These are phyloP conservation scores for Russula earlei DNA, from an alignment of 768 basidiomycete genomes.

Conservation along the genomic window DNA sequence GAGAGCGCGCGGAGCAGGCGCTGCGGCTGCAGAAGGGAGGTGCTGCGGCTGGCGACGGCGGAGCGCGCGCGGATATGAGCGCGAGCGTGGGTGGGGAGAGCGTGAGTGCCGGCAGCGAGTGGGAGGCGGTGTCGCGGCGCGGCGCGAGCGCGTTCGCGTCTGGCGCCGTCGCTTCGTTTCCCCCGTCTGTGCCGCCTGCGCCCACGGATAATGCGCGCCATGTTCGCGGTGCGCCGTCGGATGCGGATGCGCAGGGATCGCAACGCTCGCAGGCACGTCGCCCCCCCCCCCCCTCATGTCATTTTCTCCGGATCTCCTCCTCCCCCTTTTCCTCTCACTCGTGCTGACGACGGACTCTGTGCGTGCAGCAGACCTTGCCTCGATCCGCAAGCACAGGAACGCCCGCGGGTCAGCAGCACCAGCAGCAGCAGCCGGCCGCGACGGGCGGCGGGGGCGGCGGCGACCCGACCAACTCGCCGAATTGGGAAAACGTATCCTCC, in stretches of 20 bases:
- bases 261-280: background rate
- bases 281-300: too few relatives aligned
- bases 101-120: background rate
- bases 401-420: background rate
- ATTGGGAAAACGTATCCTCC: slow-evolving; percentile 60
- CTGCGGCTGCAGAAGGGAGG: slow-evolving; percentile 16
- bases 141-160: background rate
- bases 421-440: background rate
- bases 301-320: too few relatives aligned
- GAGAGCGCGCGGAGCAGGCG: slow-evolving; percentile 30
- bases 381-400: background rate
- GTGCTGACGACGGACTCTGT: too few relatives aligned
- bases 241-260: slow-evolving; percentile 15
- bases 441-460: background rate
- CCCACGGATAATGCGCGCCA: slow-evolving; percentile 7
- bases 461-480: slow-evolving; percentile 27
- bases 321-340: background rate
- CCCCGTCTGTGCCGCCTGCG: slow-evolving; percentile 11
- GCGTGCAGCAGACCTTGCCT: background rate
- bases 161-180: slow-evolving; percentile 21
- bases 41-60: too few relatives aligned
- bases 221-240: too few relatives aligned
- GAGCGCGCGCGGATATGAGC: background rate
- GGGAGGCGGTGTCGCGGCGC: slow-evolving; percentile 9
- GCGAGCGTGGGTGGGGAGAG: slow-evolving; percentile 26